Evolutionary conservation across 202 grass and related monocot species (phyloP).

Genomic region (Saccharum hybrid): DNA sequence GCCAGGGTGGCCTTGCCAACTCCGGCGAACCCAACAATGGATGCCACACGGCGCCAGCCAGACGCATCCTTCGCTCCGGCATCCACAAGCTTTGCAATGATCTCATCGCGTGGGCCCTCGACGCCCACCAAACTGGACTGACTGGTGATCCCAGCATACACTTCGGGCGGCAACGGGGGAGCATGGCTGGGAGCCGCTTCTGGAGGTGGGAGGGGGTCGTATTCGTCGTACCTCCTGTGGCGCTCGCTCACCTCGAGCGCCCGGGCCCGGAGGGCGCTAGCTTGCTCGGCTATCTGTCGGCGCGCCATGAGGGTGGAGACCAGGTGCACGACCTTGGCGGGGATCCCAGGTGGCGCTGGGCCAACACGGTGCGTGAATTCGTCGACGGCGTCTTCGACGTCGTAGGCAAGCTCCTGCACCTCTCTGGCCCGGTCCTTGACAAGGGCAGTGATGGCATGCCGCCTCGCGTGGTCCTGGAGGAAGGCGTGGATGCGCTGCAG

Average conservation of each 20-base stretch:
- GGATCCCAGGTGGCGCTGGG: neutral
- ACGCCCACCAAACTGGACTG: neutral
- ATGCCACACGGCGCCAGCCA: neutral
- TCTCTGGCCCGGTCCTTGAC: neutral
- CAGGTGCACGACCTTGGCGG: neutral
- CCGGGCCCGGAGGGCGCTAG: neutral
- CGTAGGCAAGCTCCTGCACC: slow-evolving; percentile 11
- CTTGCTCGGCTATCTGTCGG: slow-evolving; percentile 10
- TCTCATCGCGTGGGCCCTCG: neutral
- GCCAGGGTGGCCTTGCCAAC: slow-evolving; percentile 21
- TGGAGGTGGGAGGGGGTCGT: neutral
- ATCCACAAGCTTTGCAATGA: neutral
- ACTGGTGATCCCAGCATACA: no score
- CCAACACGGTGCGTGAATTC: neutral
- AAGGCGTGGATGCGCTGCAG: neutral
- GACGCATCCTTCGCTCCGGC: neutral
- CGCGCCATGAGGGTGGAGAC: neutral
- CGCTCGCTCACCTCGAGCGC: neutral
- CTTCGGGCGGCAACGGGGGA: neutral
- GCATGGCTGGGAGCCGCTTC: neutral
- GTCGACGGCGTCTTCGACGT: neutral
- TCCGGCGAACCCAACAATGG: neutral
- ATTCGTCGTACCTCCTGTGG: no score
- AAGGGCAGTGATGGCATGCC: neutral
- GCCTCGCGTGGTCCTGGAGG: neutral